Conservation (phyloP, 352 stramenopile genomes). For the Thraustochytrium striatum region DNA sequence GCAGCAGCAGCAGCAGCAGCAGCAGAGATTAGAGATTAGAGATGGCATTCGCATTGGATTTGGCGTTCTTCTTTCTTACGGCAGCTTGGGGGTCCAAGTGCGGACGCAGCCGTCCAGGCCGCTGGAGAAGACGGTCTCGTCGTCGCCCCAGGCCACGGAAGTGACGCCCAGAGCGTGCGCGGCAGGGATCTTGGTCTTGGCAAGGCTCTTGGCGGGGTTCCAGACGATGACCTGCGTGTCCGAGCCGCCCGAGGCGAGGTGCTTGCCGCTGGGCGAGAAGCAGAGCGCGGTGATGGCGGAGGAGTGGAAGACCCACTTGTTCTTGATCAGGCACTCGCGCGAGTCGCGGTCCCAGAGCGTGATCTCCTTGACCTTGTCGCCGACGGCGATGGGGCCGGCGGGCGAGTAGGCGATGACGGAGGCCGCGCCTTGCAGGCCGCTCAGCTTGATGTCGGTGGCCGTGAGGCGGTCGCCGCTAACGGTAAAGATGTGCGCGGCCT, state of each 20-base stretch:
- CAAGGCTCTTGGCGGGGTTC: conserved; percentile 62
- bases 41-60: no score
- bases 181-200: conserved; percentile 38
- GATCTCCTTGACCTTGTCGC: conserved; percentile 79
- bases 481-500: conserved; percentile 31
- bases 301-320: conserved; percentile 92
- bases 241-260: conserved; percentile 81
- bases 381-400: conserved; percentile 72
- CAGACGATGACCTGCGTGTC: conserved; percentile 96
- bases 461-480: background rate
- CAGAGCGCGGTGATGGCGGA: conserved; percentile 84
- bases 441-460: conserved; percentile 20
- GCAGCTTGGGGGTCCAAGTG: conserved; percentile 40
- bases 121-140: conserved; percentile 24
- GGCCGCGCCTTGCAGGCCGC: conserved; percentile 50
- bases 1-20: no score
- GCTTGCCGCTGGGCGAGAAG: conserved; percentile 83
- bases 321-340: conserved; percentile 75
- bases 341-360: conserved; percentile 65
- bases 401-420: conserved; percentile 75
- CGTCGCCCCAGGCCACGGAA: conserved; percentile 24
- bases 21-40: no score
- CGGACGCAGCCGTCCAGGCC: conserved; percentile 23
- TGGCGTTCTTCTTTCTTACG: background rate
- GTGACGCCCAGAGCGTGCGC: conserved; percentile 23